phyloP scores from a whole-genome alignment of 2,329 filamentous ascomycete genomes.

The Trichoderma breve region DNA sequence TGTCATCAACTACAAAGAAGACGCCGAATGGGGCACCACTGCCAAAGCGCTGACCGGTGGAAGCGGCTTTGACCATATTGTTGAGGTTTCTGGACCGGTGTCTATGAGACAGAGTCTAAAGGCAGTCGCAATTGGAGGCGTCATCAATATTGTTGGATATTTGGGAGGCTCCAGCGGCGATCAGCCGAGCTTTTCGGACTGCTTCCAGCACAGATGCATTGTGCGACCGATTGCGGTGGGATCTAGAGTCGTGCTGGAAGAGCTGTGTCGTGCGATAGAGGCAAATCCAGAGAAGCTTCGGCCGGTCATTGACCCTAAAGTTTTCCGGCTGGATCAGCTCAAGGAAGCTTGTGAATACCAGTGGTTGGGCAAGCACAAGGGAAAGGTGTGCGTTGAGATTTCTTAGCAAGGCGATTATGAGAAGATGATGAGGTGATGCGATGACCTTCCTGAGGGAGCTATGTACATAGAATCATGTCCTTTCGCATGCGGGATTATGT shows the following conservation, averaged over 20 bases:
- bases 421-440: not conserved
- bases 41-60: not conserved
- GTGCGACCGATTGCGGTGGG: not conserved
- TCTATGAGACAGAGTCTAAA: constrained; percentile 2
- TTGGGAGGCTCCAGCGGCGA: not conserved
- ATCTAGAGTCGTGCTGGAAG: not conserved
- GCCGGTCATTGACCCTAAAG: not conserved
- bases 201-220: not conserved
- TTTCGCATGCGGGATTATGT: not conserved
- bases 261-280: constrained; percentile 3
- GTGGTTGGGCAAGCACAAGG: not conserved
- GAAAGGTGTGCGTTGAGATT: constrained; percentile 4
- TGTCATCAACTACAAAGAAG: constrained; percentile 4
- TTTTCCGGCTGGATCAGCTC: not conserved
- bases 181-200: not conserved
- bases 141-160: constrained; percentile 3
- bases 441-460: not conserved
- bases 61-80: not conserved
- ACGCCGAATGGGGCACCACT: not conserved
- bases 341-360: constrained; percentile 3
- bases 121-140: not conserved
- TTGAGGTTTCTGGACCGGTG: not conserved
- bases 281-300: not conserved
- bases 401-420: not conserved
- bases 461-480: not conserved